Percentiles rank a stretch among this genome's conserved stretches.
Evolutionary conservation across 352 stramenopile species (phyloP).

Genomic region (Globisporangium middletonii): DNA sequence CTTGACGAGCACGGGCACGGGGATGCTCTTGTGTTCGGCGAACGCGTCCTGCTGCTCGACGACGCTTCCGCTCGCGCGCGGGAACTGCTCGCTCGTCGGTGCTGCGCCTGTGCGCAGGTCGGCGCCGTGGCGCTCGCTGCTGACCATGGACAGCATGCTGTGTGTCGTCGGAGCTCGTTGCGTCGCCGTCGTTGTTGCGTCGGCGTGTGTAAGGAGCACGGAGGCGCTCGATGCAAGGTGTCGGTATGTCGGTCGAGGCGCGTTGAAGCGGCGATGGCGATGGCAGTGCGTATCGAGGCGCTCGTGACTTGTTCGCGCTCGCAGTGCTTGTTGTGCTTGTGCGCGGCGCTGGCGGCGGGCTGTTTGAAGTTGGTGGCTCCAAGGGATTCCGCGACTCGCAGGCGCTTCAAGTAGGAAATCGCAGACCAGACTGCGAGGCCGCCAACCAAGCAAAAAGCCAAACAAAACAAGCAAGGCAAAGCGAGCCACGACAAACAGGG

Average conservation of each 20-base stretch:
- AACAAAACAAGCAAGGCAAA: no score
- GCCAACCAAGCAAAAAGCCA: slow-evolving; percentile 7
- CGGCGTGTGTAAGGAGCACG: no score
- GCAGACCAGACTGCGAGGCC: slow-evolving; percentile 9
- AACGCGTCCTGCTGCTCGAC: slow-evolving; percentile 12
- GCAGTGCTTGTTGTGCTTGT: no score
- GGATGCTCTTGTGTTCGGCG: slow-evolving; percentile 10
- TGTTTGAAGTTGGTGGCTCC: slow-evolving; percentile 80
- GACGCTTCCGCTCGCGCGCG: slow-evolving; percentile 4
- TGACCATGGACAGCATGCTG: slow-evolving; percentile 63
- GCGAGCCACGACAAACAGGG: no score
- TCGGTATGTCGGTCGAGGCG: neutral
- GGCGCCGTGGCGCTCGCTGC: slow-evolving; percentile 15
- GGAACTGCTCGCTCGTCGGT: neutral
- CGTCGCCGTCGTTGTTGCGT: neutral
- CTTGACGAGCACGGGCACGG: slow-evolving; percentile 8
- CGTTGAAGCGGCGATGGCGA: no score
- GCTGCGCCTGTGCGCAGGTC: slow-evolving; percentile 1
- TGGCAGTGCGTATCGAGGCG: no score
- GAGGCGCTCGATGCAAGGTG: neutral
- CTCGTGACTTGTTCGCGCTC: no score
- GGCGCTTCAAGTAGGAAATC: slow-evolving; percentile 56
- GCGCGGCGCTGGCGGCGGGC: neutral
- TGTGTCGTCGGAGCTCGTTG: slow-evolving; percentile 13
- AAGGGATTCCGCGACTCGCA: slow-evolving; percentile 6